Conservation (phyloP, 2,329 filamentous ascomycete genomes). For the Aspergillus nomiae region DNA sequence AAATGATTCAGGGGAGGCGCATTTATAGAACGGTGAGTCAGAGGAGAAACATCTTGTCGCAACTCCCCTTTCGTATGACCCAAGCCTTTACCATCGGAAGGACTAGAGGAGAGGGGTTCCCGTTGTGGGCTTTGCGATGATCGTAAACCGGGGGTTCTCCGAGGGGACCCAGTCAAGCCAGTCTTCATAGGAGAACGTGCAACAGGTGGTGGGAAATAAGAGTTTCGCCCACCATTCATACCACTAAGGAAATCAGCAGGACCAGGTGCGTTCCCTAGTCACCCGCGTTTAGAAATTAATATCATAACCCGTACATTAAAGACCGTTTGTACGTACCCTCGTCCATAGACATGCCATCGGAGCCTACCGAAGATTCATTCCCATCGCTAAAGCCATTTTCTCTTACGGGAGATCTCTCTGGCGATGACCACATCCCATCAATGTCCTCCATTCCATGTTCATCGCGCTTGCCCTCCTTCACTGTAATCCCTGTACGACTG, state of each 20-base stretch:
- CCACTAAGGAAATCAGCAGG: constrained; percentile 45
- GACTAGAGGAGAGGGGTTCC: constrained; percentile 40
- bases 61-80: constrained; percentile 24
- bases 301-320: constrained; percentile 1
- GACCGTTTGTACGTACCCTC: constrained; percentile 53
- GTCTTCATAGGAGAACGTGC: constrained; percentile 51
- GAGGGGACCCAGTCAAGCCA: constrained; percentile 44
- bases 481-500: constrained; percentile 85
- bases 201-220: constrained; percentile 42
- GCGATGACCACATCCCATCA: constrained; percentile 86
- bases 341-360: constrained; percentile 64
- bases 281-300: constrained; percentile 13
- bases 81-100: constrained; percentile 36
- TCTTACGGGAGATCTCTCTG: constrained; percentile 60
- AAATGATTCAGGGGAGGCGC: constrained; percentile 31
- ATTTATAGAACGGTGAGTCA: constrained; percentile 39
- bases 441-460: constrained; percentile 90
- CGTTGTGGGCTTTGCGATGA: constrained; percentile 44
- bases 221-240: constrained; percentile 34
- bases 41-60: constrained; percentile 35
- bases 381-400: constrained; percentile 32
- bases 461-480: constrained; percentile 81
- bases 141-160: constrained; percentile 43
- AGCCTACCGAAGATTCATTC: constrained; percentile 53
- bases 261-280: constrained; percentile 42